phyloP scores from a whole-genome alignment of 257 asterid species.

The Ilex aquifolium region DNA sequence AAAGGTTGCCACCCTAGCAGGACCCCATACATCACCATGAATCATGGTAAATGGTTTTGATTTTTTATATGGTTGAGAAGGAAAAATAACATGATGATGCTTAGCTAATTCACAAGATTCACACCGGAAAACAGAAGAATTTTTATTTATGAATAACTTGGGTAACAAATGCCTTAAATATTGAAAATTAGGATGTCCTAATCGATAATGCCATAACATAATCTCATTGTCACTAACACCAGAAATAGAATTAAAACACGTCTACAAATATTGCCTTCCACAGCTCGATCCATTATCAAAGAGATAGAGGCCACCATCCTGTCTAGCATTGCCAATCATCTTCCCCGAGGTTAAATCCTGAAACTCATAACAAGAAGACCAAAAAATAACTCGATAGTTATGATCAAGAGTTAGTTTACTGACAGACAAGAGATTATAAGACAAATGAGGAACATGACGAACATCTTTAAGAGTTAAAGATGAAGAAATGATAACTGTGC shows the following conservation, averaged over 20 bases:
- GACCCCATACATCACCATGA: not conserved
- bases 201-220: not conserved
- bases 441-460: not conserved
- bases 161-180: not conserved
- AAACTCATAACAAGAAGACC: not conserved
- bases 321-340: not conserved
- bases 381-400: not conserved
- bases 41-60: not conserved
- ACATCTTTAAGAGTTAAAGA: not conserved
- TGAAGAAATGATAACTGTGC: not conserved
- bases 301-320: not conserved
- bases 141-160: not conserved
- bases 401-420: not conserved
- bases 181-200: not conserved
- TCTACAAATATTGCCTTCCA: not conserved
- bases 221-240: not conserved
- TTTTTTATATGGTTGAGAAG: not conserved
- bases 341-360: not conserved
- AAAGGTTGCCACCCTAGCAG: not conserved
- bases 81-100: not conserved
- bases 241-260: not conserved
- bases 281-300: not conserved
- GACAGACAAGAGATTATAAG: not conserved
- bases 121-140: not conserved
- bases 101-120: slow-evolving; percentile 1